These are phyloP conservation scores for Termitomyces sp. DNA, from an alignment of 768 basidiomycete species.

Conservation along the genomic window DNA sequence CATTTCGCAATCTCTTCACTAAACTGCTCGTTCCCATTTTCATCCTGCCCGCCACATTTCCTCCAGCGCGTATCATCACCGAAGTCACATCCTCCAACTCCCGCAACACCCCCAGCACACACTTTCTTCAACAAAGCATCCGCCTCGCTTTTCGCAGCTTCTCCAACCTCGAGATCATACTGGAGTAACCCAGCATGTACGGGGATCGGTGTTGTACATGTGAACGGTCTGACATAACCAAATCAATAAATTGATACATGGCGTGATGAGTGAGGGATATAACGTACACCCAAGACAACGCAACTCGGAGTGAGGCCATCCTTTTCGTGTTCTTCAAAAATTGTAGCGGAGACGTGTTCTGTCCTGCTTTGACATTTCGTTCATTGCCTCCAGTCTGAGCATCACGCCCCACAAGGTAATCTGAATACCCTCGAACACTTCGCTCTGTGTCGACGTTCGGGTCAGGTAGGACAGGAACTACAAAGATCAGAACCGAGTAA, in stretches of 20 bases:
- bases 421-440: not conserved
- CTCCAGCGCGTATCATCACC: constrained; percentile 7
- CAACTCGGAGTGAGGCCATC: constrained; percentile 50
- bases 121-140: not conserved
- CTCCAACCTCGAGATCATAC: constrained; percentile 15
- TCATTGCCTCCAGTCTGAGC: not conserved
- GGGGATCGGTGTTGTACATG: constrained; percentile 15
- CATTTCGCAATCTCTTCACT: constrained; percentile 14
- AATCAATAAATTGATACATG: not conserved
- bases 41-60: not conserved
- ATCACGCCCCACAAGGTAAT: constrained; percentile 1
- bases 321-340: constrained; percentile 58
- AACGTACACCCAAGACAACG: constrained; percentile 66
- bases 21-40: not conserved
- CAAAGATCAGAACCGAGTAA: not conserved
- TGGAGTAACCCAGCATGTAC: constrained; percentile 12
- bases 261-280: not conserved
- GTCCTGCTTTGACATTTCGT: not conserved
- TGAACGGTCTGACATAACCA: constrained; percentile 42
- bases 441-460: constrained; percentile 33
- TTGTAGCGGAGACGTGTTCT: constrained; percentile 3
- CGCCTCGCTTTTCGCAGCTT: not conserved
- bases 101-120: not conserved
- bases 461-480: constrained; percentile 54
- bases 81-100: not conserved